Percentiles rank a stretch among this genome's conserved stretches.
These are phyloP conservation scores for Pulveroboletus sp. DNA, from an alignment of 768 basidiomycete species.

Conservation along the genomic window DNA sequence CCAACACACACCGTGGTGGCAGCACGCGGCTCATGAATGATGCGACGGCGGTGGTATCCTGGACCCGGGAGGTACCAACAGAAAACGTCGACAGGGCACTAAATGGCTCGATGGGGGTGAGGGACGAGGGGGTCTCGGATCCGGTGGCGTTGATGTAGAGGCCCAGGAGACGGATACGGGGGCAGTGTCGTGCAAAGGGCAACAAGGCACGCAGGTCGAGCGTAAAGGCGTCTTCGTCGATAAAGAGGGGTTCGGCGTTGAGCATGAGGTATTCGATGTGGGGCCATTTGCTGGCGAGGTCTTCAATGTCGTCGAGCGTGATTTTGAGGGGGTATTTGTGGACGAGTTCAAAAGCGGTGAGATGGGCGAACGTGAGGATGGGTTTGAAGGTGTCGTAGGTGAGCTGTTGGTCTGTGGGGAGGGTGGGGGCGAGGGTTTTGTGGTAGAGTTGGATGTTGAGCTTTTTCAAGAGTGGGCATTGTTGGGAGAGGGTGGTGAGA, in stretches of 20 bases:
- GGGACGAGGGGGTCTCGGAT: constrained; percentile 12
- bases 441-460: constrained; percentile 39
- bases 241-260: constrained; percentile 44
- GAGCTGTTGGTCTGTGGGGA: constrained; percentile 27
- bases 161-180: constrained; percentile 34
- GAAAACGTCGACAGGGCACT: constrained; percentile 29
- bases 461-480: constrained; percentile 45
- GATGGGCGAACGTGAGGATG: constrained; percentile 29
- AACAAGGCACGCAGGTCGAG: constrained; percentile 40
- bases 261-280: constrained; percentile 42
- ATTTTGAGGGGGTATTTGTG: constrained; percentile 33
- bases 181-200: constrained; percentile 41
- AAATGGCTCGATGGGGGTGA: constrained; percentile 17
- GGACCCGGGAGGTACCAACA: constrained; percentile 50
- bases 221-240: constrained; percentile 9
- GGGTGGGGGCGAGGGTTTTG: constrained; percentile 9
- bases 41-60: constrained; percentile 42
- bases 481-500: constrained; percentile 43
- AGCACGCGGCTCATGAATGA: constrained; percentile 54
- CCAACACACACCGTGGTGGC: constrained; percentile 41
- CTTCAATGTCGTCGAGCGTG: constrained; percentile 41
- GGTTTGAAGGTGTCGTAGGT: constrained; percentile 37
- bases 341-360: constrained; percentile 33
- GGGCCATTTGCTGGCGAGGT: constrained; percentile 45
- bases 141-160: constrained; percentile 37